Evolutionary conservation across 163 green algal species (phyloP).

Genomic region (Trebouxia gelatinosa): DNA sequence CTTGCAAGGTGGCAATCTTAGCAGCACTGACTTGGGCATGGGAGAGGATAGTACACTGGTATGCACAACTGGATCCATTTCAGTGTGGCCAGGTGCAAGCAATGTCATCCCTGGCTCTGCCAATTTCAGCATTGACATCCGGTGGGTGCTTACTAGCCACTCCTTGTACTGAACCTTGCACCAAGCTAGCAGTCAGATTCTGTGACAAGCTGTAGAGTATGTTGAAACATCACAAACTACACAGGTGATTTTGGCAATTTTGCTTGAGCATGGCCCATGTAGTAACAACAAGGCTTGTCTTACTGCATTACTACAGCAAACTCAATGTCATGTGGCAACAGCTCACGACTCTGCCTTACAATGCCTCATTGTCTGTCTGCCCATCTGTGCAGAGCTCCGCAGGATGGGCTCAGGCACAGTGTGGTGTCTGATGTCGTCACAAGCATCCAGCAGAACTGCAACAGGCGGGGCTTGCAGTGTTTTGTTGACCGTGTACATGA

Average conservation of each 20-base stretch:
- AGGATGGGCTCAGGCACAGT: slow-evolving; percentile 33
- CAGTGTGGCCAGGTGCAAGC: slow-evolving; percentile 73
- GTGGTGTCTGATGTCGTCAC: slow-evolving; percentile 32
- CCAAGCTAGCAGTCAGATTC: too few species aligned
- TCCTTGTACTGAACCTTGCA: background rate
- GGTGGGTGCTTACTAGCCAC: slow-evolving; percentile 36
- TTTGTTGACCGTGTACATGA: slow-evolving; percentile 60
- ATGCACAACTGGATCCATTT: slow-evolving; percentile 86
- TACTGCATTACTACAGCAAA: background rate
- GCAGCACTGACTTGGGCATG: too few species aligned
- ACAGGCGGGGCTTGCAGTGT: slow-evolving; percentile 53
- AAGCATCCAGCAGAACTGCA: slow-evolving; percentile 38
- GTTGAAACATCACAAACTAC: too few species aligned
- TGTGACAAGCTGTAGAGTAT: too few species aligned
- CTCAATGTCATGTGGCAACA: background rate
- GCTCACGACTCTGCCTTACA: background rate
- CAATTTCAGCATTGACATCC: slow-evolving; percentile 76
- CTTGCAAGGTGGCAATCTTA: background rate
- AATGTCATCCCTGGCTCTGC: slow-evolving; percentile 84
- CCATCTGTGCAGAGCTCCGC: slow-evolving; percentile 31
- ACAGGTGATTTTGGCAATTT: too few species aligned
- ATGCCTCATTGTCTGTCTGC: background rate
- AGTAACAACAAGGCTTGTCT: background rate
- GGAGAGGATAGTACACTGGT: slow-evolving; percentile 60
- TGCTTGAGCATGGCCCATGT: background rate